phyloP scores from a whole-genome alignment of 768 basidiomycete species.

The Phanerodontia chrysosporium region DNA sequence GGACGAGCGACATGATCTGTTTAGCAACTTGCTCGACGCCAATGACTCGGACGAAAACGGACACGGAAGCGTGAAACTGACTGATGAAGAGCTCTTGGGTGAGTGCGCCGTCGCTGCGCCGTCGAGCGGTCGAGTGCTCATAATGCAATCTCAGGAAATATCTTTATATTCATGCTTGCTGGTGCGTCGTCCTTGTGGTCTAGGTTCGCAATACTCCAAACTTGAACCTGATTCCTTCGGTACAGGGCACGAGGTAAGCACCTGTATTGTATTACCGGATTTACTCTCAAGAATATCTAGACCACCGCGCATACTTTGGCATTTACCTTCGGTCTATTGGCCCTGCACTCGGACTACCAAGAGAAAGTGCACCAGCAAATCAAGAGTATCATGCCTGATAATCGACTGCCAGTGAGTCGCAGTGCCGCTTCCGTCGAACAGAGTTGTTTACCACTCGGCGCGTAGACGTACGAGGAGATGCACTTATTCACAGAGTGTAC shows the following conservation, averaged over 20 bases:
- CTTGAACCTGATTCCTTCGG: neutral
- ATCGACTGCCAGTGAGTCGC: constrained; percentile 22
- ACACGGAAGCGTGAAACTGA: constrained; percentile 28
- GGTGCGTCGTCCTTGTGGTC: constrained; percentile 20
- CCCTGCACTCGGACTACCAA: constrained; percentile 37
- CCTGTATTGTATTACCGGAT: too few relatives aligned
- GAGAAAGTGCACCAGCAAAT: constrained; percentile 32
- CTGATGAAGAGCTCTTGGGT: constrained; percentile 41
- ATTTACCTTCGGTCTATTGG: constrained; percentile 32
- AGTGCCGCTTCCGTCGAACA: too few relatives aligned
- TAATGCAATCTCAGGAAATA: constrained; percentile 24
- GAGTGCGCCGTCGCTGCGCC: too few relatives aligned
- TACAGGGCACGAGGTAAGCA: constrained; percentile 26
- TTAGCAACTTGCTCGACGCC: constrained; percentile 47
- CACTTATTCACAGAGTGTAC: constrained; percentile 19
- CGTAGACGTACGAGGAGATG: constrained; percentile 29
- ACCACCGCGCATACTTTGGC: constrained; percentile 32
- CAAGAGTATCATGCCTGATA: constrained; percentile 23
- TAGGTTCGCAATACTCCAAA: too few relatives aligned
- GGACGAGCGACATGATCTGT: constrained; percentile 44
- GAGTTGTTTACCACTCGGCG: neutral
- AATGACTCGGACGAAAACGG: constrained; percentile 38
- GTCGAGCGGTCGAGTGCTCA: too few relatives aligned
- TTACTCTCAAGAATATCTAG: too few relatives aligned
- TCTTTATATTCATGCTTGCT: constrained; percentile 48